Percentiles rank a stretch among this genome's conserved stretches.
Evolutionary conservation across 208 protist genomes (phyloP).

Genomic region (Leishmania arabica): DNA sequence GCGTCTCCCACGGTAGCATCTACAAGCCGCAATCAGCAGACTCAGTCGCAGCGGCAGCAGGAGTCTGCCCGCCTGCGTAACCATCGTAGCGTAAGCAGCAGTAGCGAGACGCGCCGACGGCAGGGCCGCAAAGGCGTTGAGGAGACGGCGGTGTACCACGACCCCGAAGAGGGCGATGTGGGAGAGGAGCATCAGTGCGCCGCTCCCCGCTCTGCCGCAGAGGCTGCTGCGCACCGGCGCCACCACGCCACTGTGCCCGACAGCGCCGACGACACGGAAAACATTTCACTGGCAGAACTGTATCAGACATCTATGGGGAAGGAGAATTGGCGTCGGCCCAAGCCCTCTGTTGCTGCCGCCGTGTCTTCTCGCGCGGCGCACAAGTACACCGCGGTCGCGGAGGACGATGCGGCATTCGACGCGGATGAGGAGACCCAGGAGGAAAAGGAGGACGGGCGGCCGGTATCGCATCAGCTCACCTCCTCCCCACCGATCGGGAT

Average conservation of each 20-base stretch:
- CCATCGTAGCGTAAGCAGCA: conserved; percentile 15
- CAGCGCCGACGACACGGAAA: conserved; percentile 18
- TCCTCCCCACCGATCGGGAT: conserved; percentile 51
- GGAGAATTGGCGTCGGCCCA: conserved; percentile 25
- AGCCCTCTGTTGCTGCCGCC: conserved; percentile 1
- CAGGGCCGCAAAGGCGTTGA: conserved; percentile 4
- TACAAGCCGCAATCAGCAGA: conserved; percentile 24
- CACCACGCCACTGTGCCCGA: not conserved
- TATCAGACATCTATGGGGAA: conserved; percentile 24
- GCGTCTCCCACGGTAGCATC: conserved; percentile 23
- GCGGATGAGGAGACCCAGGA: conserved; percentile 18
- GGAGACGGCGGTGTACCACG: conserved; percentile 22
- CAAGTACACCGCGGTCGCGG: conserved; percentile 16
- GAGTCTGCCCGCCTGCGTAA: not conserved
- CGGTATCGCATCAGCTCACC: conserved; percentile 6
- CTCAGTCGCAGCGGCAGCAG: conserved; percentile 14
- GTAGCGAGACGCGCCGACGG: conserved; percentile 23
- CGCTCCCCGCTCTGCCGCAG: not conserved
- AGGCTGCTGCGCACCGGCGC: not conserved
- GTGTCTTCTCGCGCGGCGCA: not conserved
- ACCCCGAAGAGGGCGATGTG: not conserved
- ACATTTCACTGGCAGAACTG: conserved; percentile 31
- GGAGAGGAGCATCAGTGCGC: not conserved
- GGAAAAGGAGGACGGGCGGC: not conserved
- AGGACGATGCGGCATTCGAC: conserved; percentile 36